Percentiles rank a stretch among this genome's conserved stretches.
Evolutionary conservation across 352 stramenopile species (phyloP).

Genomic region (Globisporangium iwayamae): DNA sequence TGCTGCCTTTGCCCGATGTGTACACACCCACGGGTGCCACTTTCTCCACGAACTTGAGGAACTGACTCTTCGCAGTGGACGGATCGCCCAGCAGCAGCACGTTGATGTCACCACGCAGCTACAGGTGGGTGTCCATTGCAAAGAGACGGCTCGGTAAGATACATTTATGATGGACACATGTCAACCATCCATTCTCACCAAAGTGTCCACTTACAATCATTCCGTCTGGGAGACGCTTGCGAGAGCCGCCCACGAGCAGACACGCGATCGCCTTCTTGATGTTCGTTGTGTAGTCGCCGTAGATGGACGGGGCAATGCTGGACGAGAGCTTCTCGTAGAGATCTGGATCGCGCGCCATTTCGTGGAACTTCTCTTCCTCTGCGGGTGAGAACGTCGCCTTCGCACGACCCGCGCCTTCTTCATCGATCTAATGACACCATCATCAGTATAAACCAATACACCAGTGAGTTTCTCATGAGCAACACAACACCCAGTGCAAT

Average conservation of each 20-base stretch:
- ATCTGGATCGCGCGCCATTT: slow-evolving; percentile 86
- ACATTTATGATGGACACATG: background rate
- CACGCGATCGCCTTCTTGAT: slow-evolving; percentile 97
- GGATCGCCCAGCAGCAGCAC: slow-evolving; percentile 97
- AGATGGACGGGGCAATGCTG: slow-evolving; percentile 94
- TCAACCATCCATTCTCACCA: background rate
- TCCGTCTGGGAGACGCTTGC: slow-evolving; percentile 94
- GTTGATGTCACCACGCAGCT: slow-evolving; percentile 97
- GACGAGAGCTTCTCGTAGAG: slow-evolving; percentile 92
- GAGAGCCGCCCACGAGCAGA: slow-evolving; percentile 92
- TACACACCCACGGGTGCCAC: slow-evolving; percentile 98
- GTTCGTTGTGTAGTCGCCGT: slow-evolving; percentile 95
- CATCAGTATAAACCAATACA: background rate
- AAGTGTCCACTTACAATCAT: slow-evolving; percentile 74
- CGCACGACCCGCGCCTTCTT: slow-evolving; percentile 87
- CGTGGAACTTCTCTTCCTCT: slow-evolving; percentile 97
- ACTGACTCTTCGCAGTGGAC: slow-evolving; percentile 97
- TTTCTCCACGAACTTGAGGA: slow-evolving; percentile 97
- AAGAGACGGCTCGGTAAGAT: background rate
- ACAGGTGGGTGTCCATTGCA: background rate
- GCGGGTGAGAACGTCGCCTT: slow-evolving; percentile 92
- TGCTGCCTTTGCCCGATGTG: slow-evolving; percentile 98
- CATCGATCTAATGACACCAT: slow-evolving; percentile 61
- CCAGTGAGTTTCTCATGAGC: background rate
- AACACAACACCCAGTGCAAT: background rate